Percentiles rank a stretch among this genome's conserved stretches.
These are phyloP conservation scores for Polytrichum commune DNA, from an alignment of 225 moss, liverwort and hornwort genomes.

Conservation along the genomic window DNA sequence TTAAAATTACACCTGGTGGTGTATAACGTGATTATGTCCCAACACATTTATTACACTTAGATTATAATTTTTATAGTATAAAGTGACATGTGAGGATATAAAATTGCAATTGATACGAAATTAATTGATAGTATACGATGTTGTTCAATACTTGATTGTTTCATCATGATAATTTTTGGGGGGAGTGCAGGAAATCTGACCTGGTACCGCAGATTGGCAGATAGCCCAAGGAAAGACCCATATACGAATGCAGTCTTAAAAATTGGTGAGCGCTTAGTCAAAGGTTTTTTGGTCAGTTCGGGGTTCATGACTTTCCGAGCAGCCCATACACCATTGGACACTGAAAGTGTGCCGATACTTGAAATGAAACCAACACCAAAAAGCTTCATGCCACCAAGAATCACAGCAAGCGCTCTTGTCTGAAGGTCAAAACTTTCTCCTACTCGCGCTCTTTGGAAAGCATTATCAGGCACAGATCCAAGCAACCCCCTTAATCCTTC, in stretches of 20 bases:
- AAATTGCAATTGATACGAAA: too few species aligned
- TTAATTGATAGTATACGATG: too few species aligned
- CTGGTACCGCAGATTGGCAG: conserved; percentile 94
- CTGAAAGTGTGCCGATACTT: conserved; percentile 66
- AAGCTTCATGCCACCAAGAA: conserved; percentile 86
- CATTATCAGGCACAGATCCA: conserved; percentile 86
- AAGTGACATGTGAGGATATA: too few species aligned
- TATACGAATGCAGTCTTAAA: conserved; percentile 84
- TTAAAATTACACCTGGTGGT: too few species aligned
- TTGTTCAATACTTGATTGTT: too few species aligned
- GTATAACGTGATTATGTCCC: too few species aligned
- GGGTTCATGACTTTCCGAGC: conserved; percentile 45
- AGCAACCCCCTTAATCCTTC: conserved; percentile 71
- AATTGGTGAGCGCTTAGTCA: conserved; percentile 72
- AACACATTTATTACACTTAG: too few species aligned
- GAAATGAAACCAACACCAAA: conserved; percentile 86
- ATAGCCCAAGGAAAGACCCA: conserved; percentile 70
- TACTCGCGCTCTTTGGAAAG: conserved; percentile 74
- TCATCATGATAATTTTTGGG: too few species aligned
- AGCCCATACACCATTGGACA: conserved; percentile 54
- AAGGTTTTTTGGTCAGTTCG: conserved; percentile 26
- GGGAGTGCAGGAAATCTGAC: conserved; percentile 23
- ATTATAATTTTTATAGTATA: too few species aligned
- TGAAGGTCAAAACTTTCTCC: conserved; percentile 64
- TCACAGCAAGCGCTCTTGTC: conserved; percentile 64